Evolutionary conservation across 441 rosid genomes (phyloP), one percentile per base, ranked within the genome.

Genomic region (Pelargonium exstipulatum): DNA sequence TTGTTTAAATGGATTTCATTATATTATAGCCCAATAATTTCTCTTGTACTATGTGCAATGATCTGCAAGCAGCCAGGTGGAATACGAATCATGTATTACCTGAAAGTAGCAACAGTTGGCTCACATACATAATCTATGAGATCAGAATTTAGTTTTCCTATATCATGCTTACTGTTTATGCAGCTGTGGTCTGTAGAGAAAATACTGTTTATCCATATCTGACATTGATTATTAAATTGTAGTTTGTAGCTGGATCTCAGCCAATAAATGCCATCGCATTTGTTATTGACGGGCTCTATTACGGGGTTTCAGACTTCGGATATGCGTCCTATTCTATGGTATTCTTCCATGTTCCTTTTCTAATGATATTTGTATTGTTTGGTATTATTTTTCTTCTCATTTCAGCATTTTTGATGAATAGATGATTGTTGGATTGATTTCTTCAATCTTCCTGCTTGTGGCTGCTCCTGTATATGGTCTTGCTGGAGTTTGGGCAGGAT

Each of bases 241-340:
- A 95, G 99, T 95, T 95, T 76, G 95, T 95, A 73, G 97, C 97
- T 66, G 91, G 94, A 76, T 84, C 99, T 64, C 99, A 90, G 74
- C 97, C 99, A 35, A 78, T 95, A 74, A 95, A 95, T 76, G 97
- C 97, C 55, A 67, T 90, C 22, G 99, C 99, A 13, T 95, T 95
- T 64, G 90, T 95, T 71, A 71, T 90, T 26, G 99, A 95, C 69
- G 99, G 99, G 51, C 95, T 95, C 2, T 95, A 91, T 61, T 91
- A 91, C 55, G 99, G 97, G 22, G 99, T 87, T 77, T 91, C 97
- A 3, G 99, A 95, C 81, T 91, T 85, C 8, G 92, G 83, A 78
- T 91, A 85, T 82, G 96, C 99, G 45, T 91, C 97, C 24, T 83
- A 87, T 76, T 87, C 99, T 40, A 91, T 89, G 99, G 97, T 95